phyloP scores from a whole-genome alignment of 495 filamentous ascomycete genomes.

The Podospora comata region DNA sequence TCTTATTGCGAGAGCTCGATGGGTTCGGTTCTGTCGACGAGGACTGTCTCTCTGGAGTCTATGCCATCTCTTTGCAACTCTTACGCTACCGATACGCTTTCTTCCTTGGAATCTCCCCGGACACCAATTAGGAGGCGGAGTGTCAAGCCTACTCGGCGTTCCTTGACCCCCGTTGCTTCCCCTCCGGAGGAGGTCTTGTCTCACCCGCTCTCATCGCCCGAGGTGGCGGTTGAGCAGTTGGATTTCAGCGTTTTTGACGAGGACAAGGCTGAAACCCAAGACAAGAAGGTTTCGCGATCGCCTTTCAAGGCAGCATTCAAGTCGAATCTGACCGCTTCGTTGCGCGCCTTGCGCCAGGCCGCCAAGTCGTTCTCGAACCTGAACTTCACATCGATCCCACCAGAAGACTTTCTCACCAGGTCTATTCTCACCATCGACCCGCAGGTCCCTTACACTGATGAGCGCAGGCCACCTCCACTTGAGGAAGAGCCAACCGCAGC shows the following conservation, averaged over 20 bases:
- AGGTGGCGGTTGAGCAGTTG: constrained; percentile 37
- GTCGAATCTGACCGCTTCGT: constrained; percentile 90
- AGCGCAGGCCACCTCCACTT: constrained; percentile 76
- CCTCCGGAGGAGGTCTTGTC: constrained; percentile 35
- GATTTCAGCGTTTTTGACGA: constrained; percentile 47
- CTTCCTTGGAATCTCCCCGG: constrained; percentile 40
- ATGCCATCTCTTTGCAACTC: constrained; percentile 48
- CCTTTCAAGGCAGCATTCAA: constrained; percentile 62
- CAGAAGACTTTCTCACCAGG: constrained; percentile 86
- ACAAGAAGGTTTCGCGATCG: constrained; percentile 38
- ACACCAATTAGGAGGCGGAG: constrained; percentile 37
- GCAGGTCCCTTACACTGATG: constrained; percentile 71
- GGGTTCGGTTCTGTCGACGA: constrained; percentile 41
- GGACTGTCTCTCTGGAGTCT: constrained; percentile 48
- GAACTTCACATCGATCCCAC: constrained; percentile 66
- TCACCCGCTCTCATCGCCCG: constrained; percentile 47
- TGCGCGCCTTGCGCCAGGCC: constrained; percentile 80
- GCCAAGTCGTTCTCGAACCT: constrained; percentile 80
- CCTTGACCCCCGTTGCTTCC: constrained; percentile 44
- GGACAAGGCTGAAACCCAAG: constrained; percentile 18
- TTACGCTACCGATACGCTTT: constrained; percentile 37
- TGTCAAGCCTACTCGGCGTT: constrained; percentile 39
- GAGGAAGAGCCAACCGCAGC: constrained; percentile 76
- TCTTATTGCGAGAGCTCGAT: constrained; percentile 45
- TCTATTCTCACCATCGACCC: constrained; percentile 78